phyloP scores from a whole-genome alignment of 2,329 filamentous ascomycete genomes.

The Coniochaeta sp. region DNA sequence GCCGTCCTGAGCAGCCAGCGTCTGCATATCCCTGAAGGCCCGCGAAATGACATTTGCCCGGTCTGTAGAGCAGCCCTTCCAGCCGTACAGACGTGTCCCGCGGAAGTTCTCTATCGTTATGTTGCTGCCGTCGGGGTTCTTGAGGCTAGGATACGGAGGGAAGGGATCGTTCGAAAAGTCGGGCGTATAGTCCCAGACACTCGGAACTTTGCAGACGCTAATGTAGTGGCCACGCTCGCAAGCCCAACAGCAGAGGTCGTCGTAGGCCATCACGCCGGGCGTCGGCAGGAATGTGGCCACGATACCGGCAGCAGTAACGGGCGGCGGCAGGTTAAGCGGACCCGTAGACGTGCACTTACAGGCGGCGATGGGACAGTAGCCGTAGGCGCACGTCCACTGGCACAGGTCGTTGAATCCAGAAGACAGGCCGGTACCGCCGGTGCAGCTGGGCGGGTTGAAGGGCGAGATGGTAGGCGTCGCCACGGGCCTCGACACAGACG shows the following conservation, averaged over 20 bases:
- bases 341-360: background rate
- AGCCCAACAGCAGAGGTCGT: background rate
- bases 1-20: background rate
- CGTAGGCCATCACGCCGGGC: background rate
- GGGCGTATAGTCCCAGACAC: background rate
- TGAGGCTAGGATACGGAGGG: background rate
- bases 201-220: background rate
- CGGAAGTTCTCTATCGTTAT: slow-evolving; percentile 2
- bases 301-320: background rate
- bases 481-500: background rate
- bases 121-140: slow-evolving; percentile 1
- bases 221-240: background rate
- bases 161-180: slow-evolving; percentile 2
- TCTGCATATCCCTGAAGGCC: background rate
- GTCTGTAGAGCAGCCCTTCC: background rate
- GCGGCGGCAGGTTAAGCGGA: background rate
- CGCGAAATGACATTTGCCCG: background rate
- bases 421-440: background rate
- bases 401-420: background rate
- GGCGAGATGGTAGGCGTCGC: background rate
- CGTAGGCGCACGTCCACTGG: background rate
- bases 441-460: background rate
- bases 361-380: background rate
- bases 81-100: slow-evolving; percentile 1
- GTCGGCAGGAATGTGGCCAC: background rate